Base-by-base conservation (phyloP, 2,329 filamentous ascomycete genomes). In the Clonostachys byssicola region DNA sequence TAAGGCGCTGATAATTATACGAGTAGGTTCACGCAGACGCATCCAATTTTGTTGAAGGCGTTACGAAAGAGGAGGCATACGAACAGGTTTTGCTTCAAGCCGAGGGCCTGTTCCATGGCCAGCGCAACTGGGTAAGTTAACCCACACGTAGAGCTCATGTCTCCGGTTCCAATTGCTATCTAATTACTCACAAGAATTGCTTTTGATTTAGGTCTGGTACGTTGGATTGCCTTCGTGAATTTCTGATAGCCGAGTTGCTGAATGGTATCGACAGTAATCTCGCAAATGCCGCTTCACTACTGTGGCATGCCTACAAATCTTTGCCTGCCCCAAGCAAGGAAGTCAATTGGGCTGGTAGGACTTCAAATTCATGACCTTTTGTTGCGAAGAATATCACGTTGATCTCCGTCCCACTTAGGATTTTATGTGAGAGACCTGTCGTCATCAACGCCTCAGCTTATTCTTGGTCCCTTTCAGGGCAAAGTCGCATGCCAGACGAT, bases 401-500 rank as follows among this genome's bases (percentile, higher is more conserved):
- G 10, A 46, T 16, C 34, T 16, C 23, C 23, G 23, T 30, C 23
- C 6, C 23, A 17, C n/a, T 45, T 51, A 83, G 87, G 88, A 20
- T 92, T 91, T 71, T 91, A 91, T 69, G 81, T 85, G 13, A 66
- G 85, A 40, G 81, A 89, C 60, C 69, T 73, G 6, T 60, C 64
- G 34, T 58, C 62, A 9, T 49, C 65, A 41, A 55, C 64, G 7
- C 60, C 65, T 9, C 80, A 82, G 56, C 77, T 92, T 42, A 86
- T 92, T 54, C 80, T 92, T 2, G 88, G 86, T 0, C 88, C 88
- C 1, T 92, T 92, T 65, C 85, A 90, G 55, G 88, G 88, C 52
- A 88, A 90, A 59, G 81, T 85, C 4, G 89, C 89, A 9, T 94
- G 89, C 60, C 88, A 94, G 64, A 85, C 77, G 14, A 92, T 94